These are phyloP conservation scores for Melanopsichium pennsylvanicum DNA, from an alignment of 1,284 basidiomycete species.

Conservation along the genomic window DNA sequence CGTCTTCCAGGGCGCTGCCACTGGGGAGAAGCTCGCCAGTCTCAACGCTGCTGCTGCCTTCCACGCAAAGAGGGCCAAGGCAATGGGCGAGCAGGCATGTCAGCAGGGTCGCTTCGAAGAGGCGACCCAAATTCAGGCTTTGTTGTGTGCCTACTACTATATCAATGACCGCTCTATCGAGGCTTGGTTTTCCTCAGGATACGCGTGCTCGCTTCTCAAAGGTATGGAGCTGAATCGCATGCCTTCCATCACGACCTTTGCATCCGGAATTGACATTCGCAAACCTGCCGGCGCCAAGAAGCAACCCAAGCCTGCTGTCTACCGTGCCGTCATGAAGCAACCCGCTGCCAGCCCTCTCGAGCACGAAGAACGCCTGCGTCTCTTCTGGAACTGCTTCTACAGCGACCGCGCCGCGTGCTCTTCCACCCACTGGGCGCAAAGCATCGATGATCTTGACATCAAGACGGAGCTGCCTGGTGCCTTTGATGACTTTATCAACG, in stretches of 20 bases:
- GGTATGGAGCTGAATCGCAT: slow-evolving; percentile 49
- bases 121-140: slow-evolving; percentile 33
- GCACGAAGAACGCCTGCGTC: slow-evolving; percentile 46
- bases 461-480: slow-evolving; percentile 47
- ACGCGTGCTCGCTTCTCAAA: slow-evolving; percentile 27
- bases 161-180: slow-evolving; percentile 49
- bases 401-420: slow-evolving; percentile 47
- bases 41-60: slow-evolving; percentile 41
- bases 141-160: slow-evolving; percentile 50
- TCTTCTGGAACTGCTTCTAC: slow-evolving; percentile 50
- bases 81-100: slow-evolving; percentile 15
- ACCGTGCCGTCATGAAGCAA: slow-evolving; percentile 20
- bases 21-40: slow-evolving; percentile 30
- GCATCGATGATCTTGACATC: slow-evolving; percentile 48
- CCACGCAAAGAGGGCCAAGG: slow-evolving; percentile 47
- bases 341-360: slow-evolving; percentile 26
- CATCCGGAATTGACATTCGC: slow-evolving; percentile 1
- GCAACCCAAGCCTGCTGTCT: slow-evolving; percentile 39
- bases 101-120: slow-evolving; percentile 44
- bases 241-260: slow-evolving; percentile 24
- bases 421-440: slow-evolving; percentile 49
- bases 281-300: slow-evolving; percentile 5
- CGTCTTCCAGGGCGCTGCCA: slow-evolving; percentile 23
- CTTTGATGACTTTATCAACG: slow-evolving; percentile 45
- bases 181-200: slow-evolving; percentile 48